A percentile compares a stretch with the other conserved stretches of the same genome.
Evolutionary conservation across 2,329 filamentous ascomycete genomes (phyloP).

Genomic region (Thelonectria rubi): DNA sequence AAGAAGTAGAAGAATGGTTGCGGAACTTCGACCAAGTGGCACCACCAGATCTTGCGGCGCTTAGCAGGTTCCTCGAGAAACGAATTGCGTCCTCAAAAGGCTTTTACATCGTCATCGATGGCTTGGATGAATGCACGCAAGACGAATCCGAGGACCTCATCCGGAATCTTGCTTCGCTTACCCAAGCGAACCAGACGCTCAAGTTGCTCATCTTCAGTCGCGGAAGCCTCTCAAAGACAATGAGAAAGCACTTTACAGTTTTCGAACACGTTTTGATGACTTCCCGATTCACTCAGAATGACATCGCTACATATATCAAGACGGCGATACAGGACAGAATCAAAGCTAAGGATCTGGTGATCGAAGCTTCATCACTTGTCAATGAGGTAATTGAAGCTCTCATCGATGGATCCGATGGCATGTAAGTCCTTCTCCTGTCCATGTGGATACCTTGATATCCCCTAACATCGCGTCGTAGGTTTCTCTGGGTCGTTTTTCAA

Average conservation of each 20-base stretch:
- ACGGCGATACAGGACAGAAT: conserved; percentile 15
- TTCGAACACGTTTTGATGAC: conserved; percentile 15
- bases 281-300: conserved; percentile 1
- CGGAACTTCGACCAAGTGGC: neutral
- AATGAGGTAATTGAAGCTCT: conserved; percentile 43
- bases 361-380: conserved; percentile 30
- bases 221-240: conserved; percentile 33
- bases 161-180: neutral
- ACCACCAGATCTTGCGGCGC: neutral
- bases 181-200: neutral
- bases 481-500: conserved; percentile 52
- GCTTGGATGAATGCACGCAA: conserved; percentile 45
- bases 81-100: neutral
- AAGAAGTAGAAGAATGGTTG: neutral
- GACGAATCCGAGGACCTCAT: conserved; percentile 32
- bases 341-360: conserved; percentile 26
- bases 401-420: conserved; percentile 44
- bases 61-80: neutral
- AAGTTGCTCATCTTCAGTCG: conserved; percentile 44
- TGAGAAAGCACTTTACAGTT: conserved; percentile 18
- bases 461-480: conserved; percentile 40
- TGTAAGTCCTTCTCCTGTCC: conserved; percentile 39
- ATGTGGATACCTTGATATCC: neutral
- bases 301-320: conserved; percentile 26
- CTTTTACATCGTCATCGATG: conserved; percentile 47